These are phyloP conservation scores for Cucumis hystrix DNA, from an alignment of 306 rosid genomes.

Conservation along the genomic window DNA sequence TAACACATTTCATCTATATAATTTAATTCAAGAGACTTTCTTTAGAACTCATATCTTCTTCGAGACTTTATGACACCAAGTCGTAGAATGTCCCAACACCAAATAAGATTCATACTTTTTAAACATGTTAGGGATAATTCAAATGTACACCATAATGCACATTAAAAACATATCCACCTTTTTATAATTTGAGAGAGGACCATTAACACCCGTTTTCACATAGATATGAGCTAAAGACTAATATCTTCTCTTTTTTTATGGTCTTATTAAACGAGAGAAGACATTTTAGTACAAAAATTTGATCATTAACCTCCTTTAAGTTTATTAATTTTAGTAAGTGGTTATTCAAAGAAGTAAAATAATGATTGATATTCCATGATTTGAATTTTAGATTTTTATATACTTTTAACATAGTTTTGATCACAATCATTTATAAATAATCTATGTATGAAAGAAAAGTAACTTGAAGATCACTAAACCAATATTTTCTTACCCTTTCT, in stretches of 20 bases:
- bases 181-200: background rate
- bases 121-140: background rate
- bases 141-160: background rate
- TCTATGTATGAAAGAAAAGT: background rate
- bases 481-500: background rate
- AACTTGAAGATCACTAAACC: background rate
- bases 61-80: background rate
- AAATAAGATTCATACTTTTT: too few species aligned
- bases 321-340: too few species aligned
- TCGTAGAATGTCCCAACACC: background rate
- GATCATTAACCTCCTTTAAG: too few species aligned
- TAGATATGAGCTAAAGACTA: background rate
- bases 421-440: background rate
- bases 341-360: too few species aligned
- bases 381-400: too few species aligned
- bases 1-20: background rate
- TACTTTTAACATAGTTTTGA: background rate
- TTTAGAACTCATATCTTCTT: too few species aligned
- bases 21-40: background rate
- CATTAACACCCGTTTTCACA: background rate
- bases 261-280: background rate
- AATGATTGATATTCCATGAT: too few species aligned
- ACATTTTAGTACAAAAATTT: too few species aligned
- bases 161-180: background rate
- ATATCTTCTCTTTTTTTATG: background rate